Base-by-base conservation (phyloP, 2,329 filamentous ascomycete species). In the Fusarium lateritium region DNA sequence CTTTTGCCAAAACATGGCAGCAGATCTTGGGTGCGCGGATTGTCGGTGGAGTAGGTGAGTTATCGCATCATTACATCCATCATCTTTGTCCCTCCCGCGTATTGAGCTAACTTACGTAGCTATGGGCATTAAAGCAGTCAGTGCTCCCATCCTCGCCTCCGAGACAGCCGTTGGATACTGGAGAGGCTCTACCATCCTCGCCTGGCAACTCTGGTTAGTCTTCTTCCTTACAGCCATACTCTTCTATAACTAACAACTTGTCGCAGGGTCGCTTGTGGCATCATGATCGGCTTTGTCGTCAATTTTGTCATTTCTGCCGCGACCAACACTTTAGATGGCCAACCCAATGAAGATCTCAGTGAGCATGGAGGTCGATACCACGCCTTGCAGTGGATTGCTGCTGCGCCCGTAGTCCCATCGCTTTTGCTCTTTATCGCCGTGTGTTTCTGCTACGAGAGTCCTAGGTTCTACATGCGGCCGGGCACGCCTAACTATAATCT, bases 51-150 rank as follows among this genome's bases (percentile, higher is more conserved):
- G 31, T 72, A 39, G 69, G 69, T 70, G 6, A 36, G 52, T 38
- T 21, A 19, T 7, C 24, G n/a, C 4, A 19, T 21, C 7, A 2
- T 5, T 11, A 1, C 4, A 22, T 1, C 17, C 4, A 6, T 24
- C 28, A 15, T 9, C 19, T 19, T 19, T 19, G 6, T 34, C 22
- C 11, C 11, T 38, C 11, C 7, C 5, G 22, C 9, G 2, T 6
- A n/a, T 39, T 57, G 26, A 50, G 17, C 19, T 49, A 3, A 8
- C 4, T n/a, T 3, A 2, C 11, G 24, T 45, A 72, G 83, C 81
- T 2, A 85, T 85, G 83, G 83, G 83, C 0, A 78, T 85, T 26
- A 84, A 84, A 62, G 83, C 83, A 1, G 82, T 84, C 36, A 84
- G 82, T 38, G 82, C 83, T 0, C 81, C 83, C 1, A 83, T 84